Base-by-base conservation (phyloP, 2,329 filamentous ascomycete genomes). In the Monosporascus sp. region DNA sequence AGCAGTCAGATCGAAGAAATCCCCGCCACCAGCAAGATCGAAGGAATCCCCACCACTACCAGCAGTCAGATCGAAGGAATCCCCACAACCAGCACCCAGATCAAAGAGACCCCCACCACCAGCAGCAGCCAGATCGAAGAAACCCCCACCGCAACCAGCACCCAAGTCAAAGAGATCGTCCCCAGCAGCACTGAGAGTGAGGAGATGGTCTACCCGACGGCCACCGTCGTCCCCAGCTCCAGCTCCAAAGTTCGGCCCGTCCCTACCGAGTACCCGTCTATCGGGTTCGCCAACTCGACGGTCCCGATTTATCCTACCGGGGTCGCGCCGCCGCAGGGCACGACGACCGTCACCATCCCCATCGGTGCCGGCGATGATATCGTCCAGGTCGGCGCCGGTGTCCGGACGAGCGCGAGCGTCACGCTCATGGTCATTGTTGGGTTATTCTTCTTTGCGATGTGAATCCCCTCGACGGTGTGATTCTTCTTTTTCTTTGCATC, bases 211-310 rank as follows among this genome's bases (percentile, higher is more conserved):
- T 51, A 52, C 49, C 51, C 60, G 31, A 65, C 63, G 9, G 61
- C 59, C 9, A 60, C 58, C 11, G 58, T 62, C 5, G 53, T 61
- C 6, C 63, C 63, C 22, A 48, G 59, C 46, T 58, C 59, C 20
- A 53, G 38, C 51, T 31, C 39, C 8, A 8, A 27, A 5, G 48
- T 35, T 47, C 45, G 31, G 31, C 31, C 31, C 31, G 31, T 35
- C 31, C 31, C 31, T 35, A 35, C 31, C 31, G 39, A 14, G 20
- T 14, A 20, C 39, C 39, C 39, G 39, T 20, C 39, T 24, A 2
- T 9, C 6, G 43, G 24, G 11, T 46, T 46, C 43, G 2, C 24
- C 24, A 46, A 46, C 24, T 25, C 43, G 24, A 46, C 43, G n/a
- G 25, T 24, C 22, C 11, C 41, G 20, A 15, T 17, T 6, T 46